Base-by-base conservation (phyloP, 768 basidiomycete species). In the Royoungia palumana region DNA sequence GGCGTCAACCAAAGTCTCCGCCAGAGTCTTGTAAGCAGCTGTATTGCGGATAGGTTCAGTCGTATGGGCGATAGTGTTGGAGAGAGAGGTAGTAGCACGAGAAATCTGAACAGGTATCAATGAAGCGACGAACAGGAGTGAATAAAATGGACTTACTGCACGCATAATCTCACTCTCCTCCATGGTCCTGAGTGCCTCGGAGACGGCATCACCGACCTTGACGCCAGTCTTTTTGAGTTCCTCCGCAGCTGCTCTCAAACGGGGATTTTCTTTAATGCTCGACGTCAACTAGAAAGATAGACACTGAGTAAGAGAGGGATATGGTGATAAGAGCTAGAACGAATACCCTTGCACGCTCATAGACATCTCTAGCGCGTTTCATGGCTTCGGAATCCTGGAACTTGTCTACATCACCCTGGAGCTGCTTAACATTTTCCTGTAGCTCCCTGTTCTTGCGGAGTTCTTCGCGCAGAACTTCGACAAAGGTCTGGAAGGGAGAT, bases 1-100 rank as follows among this genome's bases (percentile, higher is more conserved):
- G 3, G 94, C 91, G 54, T 99, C 96, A 5, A 93, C 73, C 13
- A 99, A 72, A 2, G 90, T 90, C 38, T 95, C 92, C 1, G 92
- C 82, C 7, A 97, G 73, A 1, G 85, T 75, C 72, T 96, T 96
- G 74, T 99, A 99, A 0, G 95, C 91, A 13, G 81, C 85, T 2
- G 95, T 99, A 54, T 96, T 93, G 36, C 96, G 87, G 51, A 99
- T 88, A n/a, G 95, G 95, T 53, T 95, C 94, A 4, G 96, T 97
- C 13, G 92, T 89, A 38, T 85, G 83, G 40, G 85, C 85, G 41
- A 94, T 91, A 6, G 89, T 89, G 10, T 76, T 82, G 7, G 94
- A 93, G 47, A 95, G 82, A 6, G 91, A 89, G 14, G 85, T 80
- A 0, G 91, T 89, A 2, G 94, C 91, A 57, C 81, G 78, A 7